Percentiles rank a stretch among this genome's conserved stretches.
phyloP scores from a whole-genome alignment of 2,329 filamentous ascomycete species.

The Macrophomina tecta region DNA sequence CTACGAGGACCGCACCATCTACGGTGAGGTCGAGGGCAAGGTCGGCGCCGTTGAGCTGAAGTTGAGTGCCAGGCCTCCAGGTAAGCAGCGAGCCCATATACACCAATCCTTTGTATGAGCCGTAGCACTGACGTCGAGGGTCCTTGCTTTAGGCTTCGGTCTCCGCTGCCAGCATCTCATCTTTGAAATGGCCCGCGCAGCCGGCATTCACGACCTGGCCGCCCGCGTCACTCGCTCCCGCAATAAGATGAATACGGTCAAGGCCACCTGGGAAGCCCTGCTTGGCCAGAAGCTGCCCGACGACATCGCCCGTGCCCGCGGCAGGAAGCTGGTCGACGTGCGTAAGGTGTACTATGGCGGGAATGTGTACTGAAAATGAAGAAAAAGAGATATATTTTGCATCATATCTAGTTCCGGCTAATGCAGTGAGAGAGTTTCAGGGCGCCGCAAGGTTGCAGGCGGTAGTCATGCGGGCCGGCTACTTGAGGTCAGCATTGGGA shows the following conservation, averaged over 20 bases:
- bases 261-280: conserved; percentile 84
- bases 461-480: too few relatives aligned
- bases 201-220: conserved; percentile 85
- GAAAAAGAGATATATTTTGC: neutral
- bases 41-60: conserved; percentile 85
- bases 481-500: too few relatives aligned
- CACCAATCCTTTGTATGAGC: neutral
- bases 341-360: conserved; percentile 97
- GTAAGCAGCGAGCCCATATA: conserved; percentile 55
- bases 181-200: conserved; percentile 89
- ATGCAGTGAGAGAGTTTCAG: too few relatives aligned
- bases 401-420: too few relatives aligned
- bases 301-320: conserved; percentile 84
- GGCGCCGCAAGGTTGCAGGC: too few relatives aligned
- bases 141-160: conserved; percentile 74
- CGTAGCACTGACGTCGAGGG: neutral
- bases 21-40: conserved; percentile 81
- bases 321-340: conserved; percentile 95
- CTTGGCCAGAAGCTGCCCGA: conserved; percentile 85
- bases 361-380: conserved; percentile 41
- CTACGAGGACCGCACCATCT: conserved; percentile 93
- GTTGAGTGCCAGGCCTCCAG: conserved; percentile 82
- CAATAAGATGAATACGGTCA: conserved; percentile 98
- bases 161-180: conserved; percentile 89
- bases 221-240: conserved; percentile 82